Evolutionary conservation across 2,329 filamentous ascomycete species (phyloP).

Genomic region (Xylaria sp.): DNA sequence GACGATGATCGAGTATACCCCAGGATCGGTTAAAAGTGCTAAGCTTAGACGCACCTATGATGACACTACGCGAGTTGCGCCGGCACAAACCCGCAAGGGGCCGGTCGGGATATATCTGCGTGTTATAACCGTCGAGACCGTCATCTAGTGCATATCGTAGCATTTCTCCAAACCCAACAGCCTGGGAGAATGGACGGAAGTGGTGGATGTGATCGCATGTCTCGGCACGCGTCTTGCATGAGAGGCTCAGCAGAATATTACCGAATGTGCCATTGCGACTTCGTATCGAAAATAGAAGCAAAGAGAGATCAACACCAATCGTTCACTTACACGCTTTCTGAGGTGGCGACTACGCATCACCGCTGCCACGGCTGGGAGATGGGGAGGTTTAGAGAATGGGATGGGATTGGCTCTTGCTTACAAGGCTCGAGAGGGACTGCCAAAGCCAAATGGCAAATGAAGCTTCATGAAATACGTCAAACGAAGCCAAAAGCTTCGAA

Average conservation of each 20-base stretch:
- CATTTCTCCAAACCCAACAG: slow-evolving; percentile 1
- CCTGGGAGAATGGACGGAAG: background rate
- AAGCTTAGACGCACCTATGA: background rate
- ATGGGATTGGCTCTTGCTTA: background rate
- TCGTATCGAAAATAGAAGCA: slow-evolving; percentile 9
- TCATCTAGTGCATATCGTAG: slow-evolving; percentile 9
- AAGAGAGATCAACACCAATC: background rate
- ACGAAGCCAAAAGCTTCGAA: background rate
- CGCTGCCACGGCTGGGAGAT: background rate
- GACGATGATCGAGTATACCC: slow-evolving; percentile 26
- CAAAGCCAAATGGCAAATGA: no score
- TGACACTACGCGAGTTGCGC: slow-evolving; percentile 27
- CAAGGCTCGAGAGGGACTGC: background rate
- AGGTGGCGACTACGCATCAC: background rate
- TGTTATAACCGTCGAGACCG: slow-evolving; percentile 2
- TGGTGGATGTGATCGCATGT: background rate
- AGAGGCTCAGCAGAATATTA: slow-evolving; percentile 18
- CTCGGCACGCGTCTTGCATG: slow-evolving; percentile 11
- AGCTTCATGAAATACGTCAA: background rate
- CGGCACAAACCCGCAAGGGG: slow-evolving; percentile 38
- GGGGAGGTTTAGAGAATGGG: background rate
- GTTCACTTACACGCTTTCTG: background rate
- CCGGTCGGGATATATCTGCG: background rate
- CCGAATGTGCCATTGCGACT: background rate
- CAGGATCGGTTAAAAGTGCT: slow-evolving; percentile 24